Conservation (phyloP, 2,329 filamentous ascomycete genomes). For the Calonectria fujianensis region DNA sequence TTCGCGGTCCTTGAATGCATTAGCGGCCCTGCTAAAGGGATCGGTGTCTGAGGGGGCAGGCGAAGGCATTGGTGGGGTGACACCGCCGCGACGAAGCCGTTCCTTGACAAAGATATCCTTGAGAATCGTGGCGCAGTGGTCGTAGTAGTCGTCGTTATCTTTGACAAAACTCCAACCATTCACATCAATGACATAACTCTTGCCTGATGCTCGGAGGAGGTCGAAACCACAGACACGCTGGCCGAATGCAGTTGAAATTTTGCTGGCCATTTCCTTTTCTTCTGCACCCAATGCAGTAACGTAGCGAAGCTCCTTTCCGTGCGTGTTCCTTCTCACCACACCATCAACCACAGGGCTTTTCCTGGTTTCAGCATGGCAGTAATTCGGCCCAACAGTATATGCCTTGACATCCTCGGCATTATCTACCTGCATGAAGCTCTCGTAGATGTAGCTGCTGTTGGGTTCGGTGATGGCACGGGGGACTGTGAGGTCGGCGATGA, state of each 20-base stretch:
- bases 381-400: conserved; percentile 94
- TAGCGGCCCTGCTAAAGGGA: conserved; percentile 60
- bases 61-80: conserved; percentile 73
- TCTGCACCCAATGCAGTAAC: conserved; percentile 88
- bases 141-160: conserved; percentile 98
- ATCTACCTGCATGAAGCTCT: conserved; percentile 96
- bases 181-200: conserved; percentile 98
- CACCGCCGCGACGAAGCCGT: conserved; percentile 77
- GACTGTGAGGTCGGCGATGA: conserved; percentile 83
- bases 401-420: conserved; percentile 99
- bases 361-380: conserved; percentile 96
- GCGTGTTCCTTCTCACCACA: conserved; percentile 94
- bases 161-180: conserved; percentile 99
- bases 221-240: conserved; percentile 98
- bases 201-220: conserved; percentile 88
- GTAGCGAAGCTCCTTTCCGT: conserved; percentile 97
- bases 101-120: conserved; percentile 92
- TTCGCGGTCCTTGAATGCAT: conserved; percentile 64
- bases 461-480: conserved; percentile 89
- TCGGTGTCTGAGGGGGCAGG: conserved; percentile 67
- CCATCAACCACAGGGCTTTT: conserved; percentile 99
- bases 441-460: conserved; percentile 92
- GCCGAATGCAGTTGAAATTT: conserved; percentile 93
- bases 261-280: conserved; percentile 90
- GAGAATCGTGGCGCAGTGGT: conserved; percentile 90